phyloP scores from a whole-genome alignment of 768 basidiomycete genomes.

The Trametes gibbosa region DNA sequence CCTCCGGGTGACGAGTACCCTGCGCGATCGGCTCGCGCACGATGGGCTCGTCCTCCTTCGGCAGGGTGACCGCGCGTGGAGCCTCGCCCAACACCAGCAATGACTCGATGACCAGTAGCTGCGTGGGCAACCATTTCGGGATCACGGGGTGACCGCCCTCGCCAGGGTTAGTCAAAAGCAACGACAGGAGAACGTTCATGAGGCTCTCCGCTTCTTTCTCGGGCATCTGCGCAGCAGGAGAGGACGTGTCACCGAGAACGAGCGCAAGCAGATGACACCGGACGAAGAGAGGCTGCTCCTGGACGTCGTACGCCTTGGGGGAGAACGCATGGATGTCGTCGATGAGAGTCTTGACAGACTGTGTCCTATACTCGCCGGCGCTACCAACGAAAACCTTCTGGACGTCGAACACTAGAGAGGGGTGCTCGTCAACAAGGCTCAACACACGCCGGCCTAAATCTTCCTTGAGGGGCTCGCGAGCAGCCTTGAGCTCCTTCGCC shows the following conservation, averaged over 20 bases:
- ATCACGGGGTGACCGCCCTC: conserved; percentile 52
- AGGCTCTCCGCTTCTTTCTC: conserved; percentile 52
- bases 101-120: conserved; percentile 82
- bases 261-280: conserved; percentile 85
- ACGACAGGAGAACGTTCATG: conserved; percentile 65
- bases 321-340: conserved; percentile 75
- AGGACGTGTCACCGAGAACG: conserved; percentile 72
- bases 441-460: conserved; percentile 70
- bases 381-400: conserved; percentile 76
- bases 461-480: conserved; percentile 63
- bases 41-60: conserved; percentile 69
- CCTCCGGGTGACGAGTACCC: conserved; percentile 62
- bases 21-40: conserved; percentile 46
- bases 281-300: conserved; percentile 76
- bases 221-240: conserved; percentile 44
- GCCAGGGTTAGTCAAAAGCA: conserved; percentile 57
- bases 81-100: conserved; percentile 76
- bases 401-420: conserved; percentile 86
- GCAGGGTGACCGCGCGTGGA: conserved; percentile 59
- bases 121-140: conserved; percentile 87
- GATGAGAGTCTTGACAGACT: conserved; percentile 69
- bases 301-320: conserved; percentile 58
- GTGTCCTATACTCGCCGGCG: conserved; percentile 53
- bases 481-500: conserved; percentile 61
- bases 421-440: conserved; percentile 79